Percentiles rank a stretch among this genome's conserved stretches.
These are phyloP conservation scores for Monilinia polystroma DNA, from an alignment of 2,329 filamentous ascomycete species.

Conservation along the genomic window DNA sequence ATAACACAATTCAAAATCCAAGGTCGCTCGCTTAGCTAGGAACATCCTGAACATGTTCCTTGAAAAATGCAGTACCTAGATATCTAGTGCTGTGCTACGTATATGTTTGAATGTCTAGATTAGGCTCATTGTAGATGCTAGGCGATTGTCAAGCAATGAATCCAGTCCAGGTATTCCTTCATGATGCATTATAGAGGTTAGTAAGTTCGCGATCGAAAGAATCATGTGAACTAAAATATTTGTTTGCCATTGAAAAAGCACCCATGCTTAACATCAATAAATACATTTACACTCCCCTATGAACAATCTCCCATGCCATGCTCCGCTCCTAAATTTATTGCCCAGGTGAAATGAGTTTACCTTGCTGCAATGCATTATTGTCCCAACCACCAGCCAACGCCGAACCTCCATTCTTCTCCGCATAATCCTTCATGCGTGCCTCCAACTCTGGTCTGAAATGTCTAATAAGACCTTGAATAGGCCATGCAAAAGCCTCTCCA, in stretches of 20 bases:
- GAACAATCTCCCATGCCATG: constrained; percentile 30
- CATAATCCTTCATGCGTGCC: constrained; percentile 81
- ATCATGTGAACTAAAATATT: constrained; percentile 16
- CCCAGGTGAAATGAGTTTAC: constrained; percentile 82
- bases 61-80: not conserved
- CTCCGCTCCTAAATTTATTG: constrained; percentile 59
- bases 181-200: not conserved
- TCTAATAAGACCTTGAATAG: constrained; percentile 94
- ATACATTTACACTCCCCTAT: constrained; percentile 37
- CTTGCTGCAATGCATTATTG: constrained; percentile 71
- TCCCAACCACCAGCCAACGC: constrained; percentile 86
- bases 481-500: constrained; percentile 98
- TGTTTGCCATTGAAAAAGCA: constrained; percentile 23
- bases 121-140: not conserved
- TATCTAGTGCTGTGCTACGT: not conserved
- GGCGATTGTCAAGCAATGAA: not conserved
- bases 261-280: constrained; percentile 35
- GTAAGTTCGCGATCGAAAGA: not conserved
- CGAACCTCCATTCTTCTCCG: constrained; percentile 68
- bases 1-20: not conserved
- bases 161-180: not conserved
- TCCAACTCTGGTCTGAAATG: constrained; percentile 97
- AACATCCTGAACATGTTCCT: not conserved
- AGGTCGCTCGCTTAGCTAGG: constrained; percentile 13
- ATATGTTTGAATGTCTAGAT: not conserved